phyloP scores from a whole-genome alignment of 495 filamentous ascomycete genomes.

The Penicillium dipodomyicola region DNA sequence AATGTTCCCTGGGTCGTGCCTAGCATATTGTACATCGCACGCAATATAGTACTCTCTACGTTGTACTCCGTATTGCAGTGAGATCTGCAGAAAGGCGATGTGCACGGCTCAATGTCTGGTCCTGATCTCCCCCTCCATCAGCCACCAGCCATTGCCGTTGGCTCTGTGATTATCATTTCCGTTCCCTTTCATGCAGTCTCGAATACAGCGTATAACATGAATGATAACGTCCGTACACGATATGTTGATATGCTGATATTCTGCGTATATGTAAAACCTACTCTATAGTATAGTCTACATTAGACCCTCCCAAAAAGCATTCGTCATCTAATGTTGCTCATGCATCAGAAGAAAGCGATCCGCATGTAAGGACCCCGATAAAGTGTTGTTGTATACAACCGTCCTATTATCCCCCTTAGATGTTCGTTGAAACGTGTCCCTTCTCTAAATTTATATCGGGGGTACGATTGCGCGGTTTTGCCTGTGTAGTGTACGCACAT shows the following conservation, averaged over 20 bases:
- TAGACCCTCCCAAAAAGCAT: background rate
- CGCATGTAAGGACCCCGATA: background rate
- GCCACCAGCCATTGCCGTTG: conserved; percentile 5
- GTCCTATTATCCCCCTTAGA: background rate
- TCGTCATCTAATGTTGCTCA: conserved; percentile 5
- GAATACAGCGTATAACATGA: background rate
- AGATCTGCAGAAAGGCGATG: conserved; percentile 4
- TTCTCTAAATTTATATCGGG: background rate
- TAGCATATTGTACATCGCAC: conserved; percentile 9
- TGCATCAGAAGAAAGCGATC: background rate
- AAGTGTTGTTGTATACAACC: background rate
- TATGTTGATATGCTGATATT: background rate
- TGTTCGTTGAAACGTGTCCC: conserved; percentile 7
- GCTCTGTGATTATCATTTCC: background rate
- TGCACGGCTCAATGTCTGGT: conserved; percentile 21
- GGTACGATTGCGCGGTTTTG: background rate
- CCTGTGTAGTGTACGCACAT: background rate
- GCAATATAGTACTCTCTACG: conserved; percentile 11
- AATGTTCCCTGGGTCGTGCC: background rate
- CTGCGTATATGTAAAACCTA: background rate
- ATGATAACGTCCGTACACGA: background rate
- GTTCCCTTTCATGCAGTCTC: conserved; percentile 1
- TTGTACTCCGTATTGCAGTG: background rate
- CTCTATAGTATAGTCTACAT: background rate
- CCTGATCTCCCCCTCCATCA: conserved; percentile 19